phyloP scores from a whole-genome alignment of 1,284 basidiomycete genomes.

The Coniferiporia sulphurascens region DNA sequence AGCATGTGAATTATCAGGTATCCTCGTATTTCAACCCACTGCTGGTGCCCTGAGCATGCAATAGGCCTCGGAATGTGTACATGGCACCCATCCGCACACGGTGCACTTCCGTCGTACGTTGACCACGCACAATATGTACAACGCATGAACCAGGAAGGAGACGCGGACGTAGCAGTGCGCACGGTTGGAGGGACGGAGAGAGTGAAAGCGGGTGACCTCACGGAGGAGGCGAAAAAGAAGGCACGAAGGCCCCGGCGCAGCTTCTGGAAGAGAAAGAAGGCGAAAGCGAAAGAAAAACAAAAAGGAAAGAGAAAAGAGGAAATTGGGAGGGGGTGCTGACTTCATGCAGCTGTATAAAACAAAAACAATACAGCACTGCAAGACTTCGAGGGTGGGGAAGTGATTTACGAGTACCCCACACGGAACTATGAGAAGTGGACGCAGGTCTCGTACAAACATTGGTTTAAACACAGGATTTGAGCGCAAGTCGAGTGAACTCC shows the following conservation, averaged over 20 bases:
- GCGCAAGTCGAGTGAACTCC: too few relatives aligned
- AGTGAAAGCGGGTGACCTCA: neutral
- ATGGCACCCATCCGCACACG: neutral
- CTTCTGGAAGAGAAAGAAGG: neutral
- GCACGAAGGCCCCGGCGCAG: neutral
- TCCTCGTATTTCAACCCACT: neutral
- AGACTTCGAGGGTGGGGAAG: too few relatives aligned
- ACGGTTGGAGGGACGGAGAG: slow-evolving; percentile 2
- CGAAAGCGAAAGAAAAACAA: neutral
- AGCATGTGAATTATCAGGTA: neutral
- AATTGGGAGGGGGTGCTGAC: too few relatives aligned
- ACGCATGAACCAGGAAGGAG: neutral
- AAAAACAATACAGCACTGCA: too few relatives aligned
- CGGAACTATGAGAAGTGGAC: too few relatives aligned
- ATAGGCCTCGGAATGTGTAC: neutral
- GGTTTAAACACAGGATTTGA: too few relatives aligned
- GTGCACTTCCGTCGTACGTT: neutral
- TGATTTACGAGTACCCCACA: too few relatives aligned
- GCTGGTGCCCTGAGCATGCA: neutral
- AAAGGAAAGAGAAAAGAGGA: neutral
- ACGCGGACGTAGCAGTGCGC: neutral
- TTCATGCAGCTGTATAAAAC: too few relatives aligned
- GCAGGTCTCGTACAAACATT: too few relatives aligned
- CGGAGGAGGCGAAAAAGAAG: neutral
- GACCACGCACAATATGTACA: neutral